phyloP scores from a whole-genome alignment of 306 rosid species.

The Calophaca sinica region DNA sequence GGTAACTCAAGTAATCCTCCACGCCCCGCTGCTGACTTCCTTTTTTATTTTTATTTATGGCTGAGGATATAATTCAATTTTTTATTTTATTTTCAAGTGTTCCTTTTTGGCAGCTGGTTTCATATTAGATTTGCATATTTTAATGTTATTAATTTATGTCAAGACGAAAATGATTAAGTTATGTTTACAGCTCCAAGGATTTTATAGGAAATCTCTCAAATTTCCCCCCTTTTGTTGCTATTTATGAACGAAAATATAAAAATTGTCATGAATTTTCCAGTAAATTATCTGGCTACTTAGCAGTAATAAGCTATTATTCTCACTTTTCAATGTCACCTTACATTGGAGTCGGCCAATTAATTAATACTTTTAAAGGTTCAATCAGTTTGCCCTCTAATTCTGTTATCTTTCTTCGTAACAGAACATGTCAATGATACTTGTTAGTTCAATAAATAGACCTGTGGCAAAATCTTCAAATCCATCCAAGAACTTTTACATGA shows the following conservation, averaged over 20 bases:
- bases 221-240: too few species aligned
- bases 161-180: conserved; percentile 32
- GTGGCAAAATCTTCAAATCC: too few species aligned
- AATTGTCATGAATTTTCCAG: not conserved
- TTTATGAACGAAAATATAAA: conserved; percentile 1
- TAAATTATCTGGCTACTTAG: too few species aligned
- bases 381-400: too few species aligned
- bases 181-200: conserved; percentile 13
- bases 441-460: too few species aligned
- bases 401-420: too few species aligned
- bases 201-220: conserved; percentile 27
- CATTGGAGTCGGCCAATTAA: not conserved
- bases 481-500: too few species aligned
- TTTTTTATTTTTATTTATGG: conserved; percentile 39
- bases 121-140: conserved; percentile 46
- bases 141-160: conserved; percentile 30
- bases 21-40: conserved; percentile 26
- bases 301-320: too few species aligned
- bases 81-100: not conserved
- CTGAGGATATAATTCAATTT: conserved; percentile 46
- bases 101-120: conserved; percentile 45
- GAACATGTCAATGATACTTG: too few species aligned
- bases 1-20: conserved; percentile 44
- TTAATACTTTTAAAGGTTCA: too few species aligned
- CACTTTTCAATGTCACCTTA: too few species aligned